phyloP scores from a whole-genome alignment of 2,329 filamentous ascomycete genomes.

The Penicillium sp. region DNA sequence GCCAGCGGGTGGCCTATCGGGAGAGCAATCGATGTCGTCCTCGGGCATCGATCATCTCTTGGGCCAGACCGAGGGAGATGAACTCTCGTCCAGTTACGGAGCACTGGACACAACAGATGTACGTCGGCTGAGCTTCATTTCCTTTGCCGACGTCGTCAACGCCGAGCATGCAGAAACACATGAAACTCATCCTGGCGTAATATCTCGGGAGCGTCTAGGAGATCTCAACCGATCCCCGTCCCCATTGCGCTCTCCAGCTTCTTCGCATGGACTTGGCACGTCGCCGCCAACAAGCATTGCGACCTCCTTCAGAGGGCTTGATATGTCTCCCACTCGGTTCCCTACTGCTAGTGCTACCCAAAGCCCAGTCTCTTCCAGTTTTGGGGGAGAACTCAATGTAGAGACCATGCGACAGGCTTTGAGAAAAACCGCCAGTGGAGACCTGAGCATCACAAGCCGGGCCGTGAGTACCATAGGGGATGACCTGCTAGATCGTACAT shows the following conservation, averaged over 20 bases:
- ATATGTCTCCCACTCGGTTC: conserved; percentile 66
- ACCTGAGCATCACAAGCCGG: conserved; percentile 54
- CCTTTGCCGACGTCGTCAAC: conserved; percentile 93
- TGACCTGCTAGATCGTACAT: conserved; percentile 31
- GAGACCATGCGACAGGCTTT: conserved; percentile 93
- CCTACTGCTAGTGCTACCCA: conserved; percentile 53
- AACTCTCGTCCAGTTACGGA: conserved; percentile 72
- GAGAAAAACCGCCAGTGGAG: conserved; percentile 78
- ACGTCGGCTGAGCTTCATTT: conserved; percentile 87
- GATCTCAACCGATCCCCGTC: conserved; percentile 67
- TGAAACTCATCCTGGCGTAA: conserved; percentile 23
- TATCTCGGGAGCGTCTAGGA: conserved; percentile 15
- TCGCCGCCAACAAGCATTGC: conserved; percentile 76
- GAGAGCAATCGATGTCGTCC: conserved; percentile 36
- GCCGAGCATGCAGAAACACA: conserved; percentile 54
- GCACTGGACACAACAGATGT: conserved; percentile 75
- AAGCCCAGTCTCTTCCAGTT: conserved; percentile 49
- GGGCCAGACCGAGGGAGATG: conserved; percentile 48
- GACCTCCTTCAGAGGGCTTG: conserved; percentile 70
- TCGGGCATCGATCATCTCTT: conserved; percentile 48
- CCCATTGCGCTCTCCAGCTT: conserved; percentile 74
- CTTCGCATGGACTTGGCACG: conserved; percentile 65
- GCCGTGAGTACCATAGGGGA: conserved; percentile 35
- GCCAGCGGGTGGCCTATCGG: conserved; percentile 56
- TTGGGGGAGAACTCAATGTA: conserved; percentile 72